Evolutionary conservation across 1,284 basidiomycete species (phyloP).

Genomic region (Apiotrichum mycotoxinovorans): DNA sequence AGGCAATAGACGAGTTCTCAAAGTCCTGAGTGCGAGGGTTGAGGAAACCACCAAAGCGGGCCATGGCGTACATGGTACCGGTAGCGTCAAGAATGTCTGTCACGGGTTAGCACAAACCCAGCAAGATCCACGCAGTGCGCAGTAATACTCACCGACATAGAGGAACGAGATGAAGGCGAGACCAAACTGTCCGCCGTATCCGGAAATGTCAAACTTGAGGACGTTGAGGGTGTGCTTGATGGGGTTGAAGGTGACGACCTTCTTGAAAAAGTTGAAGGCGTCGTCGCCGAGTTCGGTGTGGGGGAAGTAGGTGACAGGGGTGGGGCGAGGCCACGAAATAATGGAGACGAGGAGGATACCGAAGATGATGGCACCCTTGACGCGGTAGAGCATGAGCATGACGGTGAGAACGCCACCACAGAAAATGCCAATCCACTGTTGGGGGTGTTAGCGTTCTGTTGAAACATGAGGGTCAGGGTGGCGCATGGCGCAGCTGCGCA

Average conservation of each 20-base stretch:
- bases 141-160: slow-evolving; percentile 63
- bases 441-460: too few species aligned
- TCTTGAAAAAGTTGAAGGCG: slow-evolving; percentile 79
- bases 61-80: slow-evolving; percentile 85
- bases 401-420: slow-evolving; percentile 77
- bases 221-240: slow-evolving; percentile 19
- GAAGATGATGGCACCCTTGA: slow-evolving; percentile 59
- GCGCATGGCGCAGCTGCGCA: too few species aligned
- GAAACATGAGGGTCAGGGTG: too few species aligned
- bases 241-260: slow-evolving; percentile 58
- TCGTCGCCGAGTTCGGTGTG: slow-evolving; percentile 65
- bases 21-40: slow-evolving; percentile 82
- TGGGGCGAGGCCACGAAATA: slow-evolving; percentile 80
- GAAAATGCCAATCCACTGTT: slow-evolving; percentile 84
- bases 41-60: slow-evolving; percentile 82
- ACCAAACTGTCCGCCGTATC: slow-evolving; percentile 14
- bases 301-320: slow-evolving; percentile 77
- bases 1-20: slow-evolving; percentile 78
- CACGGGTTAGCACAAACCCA: neutral
- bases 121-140: neutral
- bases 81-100: slow-evolving; percentile 59
- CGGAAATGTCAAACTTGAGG: slow-evolving; percentile 15
- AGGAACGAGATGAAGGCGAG: slow-evolving; percentile 58
- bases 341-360: slow-evolving; percentile 76
- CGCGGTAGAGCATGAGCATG: slow-evolving; percentile 76